Base-by-base conservation (phyloP, 768 basidiomycete genomes). In the Wakefieldia striispora region DNA sequence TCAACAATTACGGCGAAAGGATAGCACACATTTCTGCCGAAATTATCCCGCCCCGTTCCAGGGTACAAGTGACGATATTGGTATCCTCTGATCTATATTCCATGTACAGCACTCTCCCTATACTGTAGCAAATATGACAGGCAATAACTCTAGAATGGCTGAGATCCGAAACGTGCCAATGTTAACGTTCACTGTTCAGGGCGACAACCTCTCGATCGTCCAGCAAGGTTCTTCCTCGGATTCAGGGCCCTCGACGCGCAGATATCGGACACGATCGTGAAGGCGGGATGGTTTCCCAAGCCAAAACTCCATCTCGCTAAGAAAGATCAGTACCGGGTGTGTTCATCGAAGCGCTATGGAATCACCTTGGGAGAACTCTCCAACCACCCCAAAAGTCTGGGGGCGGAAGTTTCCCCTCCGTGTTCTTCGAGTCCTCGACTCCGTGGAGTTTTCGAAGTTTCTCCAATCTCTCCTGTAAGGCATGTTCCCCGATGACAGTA, bases 331-430 rank as follows among this genome's bases (percentile, higher is more conserved):
- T 31, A 19, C 9, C 8, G 13, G 20, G 35, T 21, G 35, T 34
- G 3, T n/a, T 23, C 12, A 21, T 24, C 26, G 24, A 33, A 3
- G 37, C 20, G 16, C 23, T 6, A 10, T 17, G 33, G 34, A 17
- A n/a, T 37, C 59, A 95, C 92, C 78, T 78, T 23, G 95, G 95
- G n/a, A 97, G 76, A 29, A 98, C 78, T 58, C 95, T 78, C 88
- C 92, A 97, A 4, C 95, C 95, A 52, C 95, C 95, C 95, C 95
- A 98, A 67, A 91, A 91, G 8, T 90, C 84, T 3, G 95, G 95
- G 40, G 86, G 73, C 0, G 89, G 86, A 12, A 97, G 75, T 24
- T 82, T 74, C 12, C 14, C 53, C 17, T 47, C 55, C 11, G 76
- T 72, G 24, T 65, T 65, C 31, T 69, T 16, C 33, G 33, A 16